Base-by-base conservation (phyloP, 2,329 filamentous ascomycete genomes). In the Claviceps sp. region DNA sequence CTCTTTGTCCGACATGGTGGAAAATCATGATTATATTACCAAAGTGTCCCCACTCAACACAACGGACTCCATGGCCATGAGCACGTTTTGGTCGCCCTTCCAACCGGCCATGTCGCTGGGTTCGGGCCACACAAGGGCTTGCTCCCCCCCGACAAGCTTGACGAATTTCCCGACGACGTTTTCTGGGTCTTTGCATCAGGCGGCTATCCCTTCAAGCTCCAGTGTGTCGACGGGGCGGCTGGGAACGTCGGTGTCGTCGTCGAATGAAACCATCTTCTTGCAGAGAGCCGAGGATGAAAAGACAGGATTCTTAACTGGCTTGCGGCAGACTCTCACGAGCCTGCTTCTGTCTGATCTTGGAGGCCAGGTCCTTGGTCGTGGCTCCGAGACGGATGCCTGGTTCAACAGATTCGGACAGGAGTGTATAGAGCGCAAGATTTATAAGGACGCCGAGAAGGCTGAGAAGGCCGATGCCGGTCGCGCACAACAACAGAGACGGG, bases 351-450 rank as follows among this genome's bases (percentile, higher is more conserved):
- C 91, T 48, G 93, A 98, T 64, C 74, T 97, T 4, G 89, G 90
- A 5, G 89, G 84, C 42, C 79, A 88, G 34, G 84, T 96, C 1
- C 93, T 94, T 66, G 81, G 83, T n/a, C 80, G 79, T 49, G 93
- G 93, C 3, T 95, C 89, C 43, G 93, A 98, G 70, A 97, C 91
- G 0, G 93, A 97, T 65, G 75, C 75, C 3, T 96, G 91, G 85
- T 93, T 96, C 58, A 75, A 79, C 50, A 78, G 79, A 14, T 66
- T 89, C 6, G 80, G 81, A 2, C 78, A 84, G 58, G 72, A 84
- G 57, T 84, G 80, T 61, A 80, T 83, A 50, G 78, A 83, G 41
- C 73, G 80, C 26, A 79, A 76, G 30, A 34, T 34, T 34, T 11
- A 34, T 9, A 34, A 34, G 30, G 30, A 34, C 30, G 9, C 9